Conservation (phyloP, 2,329 filamentous ascomycete genomes). For the Purpureocillium lavendulum region DNA sequence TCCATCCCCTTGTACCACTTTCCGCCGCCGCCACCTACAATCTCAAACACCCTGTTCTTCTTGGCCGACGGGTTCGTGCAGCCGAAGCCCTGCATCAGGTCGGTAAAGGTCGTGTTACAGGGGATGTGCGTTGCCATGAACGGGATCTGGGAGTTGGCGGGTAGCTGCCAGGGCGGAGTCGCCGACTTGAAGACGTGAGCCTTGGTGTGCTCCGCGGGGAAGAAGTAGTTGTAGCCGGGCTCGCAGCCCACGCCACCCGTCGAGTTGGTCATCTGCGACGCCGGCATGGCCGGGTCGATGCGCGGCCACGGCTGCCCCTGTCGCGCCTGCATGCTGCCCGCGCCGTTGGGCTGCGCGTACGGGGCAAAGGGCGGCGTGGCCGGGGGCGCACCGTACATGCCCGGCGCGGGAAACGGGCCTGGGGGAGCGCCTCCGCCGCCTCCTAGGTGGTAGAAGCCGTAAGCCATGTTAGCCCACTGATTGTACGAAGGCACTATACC, state of each 20-base stretch:
- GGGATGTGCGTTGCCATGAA: slow-evolving; percentile 47
- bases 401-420: neutral
- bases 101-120: slow-evolving; percentile 39
- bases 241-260: slow-evolving; percentile 51
- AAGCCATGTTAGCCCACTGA: slow-evolving; percentile 16
- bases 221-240: slow-evolving; percentile 56
- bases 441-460: slow-evolving; percentile 14
- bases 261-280: slow-evolving; percentile 46
- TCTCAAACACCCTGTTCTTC: slow-evolving; percentile 50
- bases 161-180: slow-evolving; percentile 45
- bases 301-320: slow-evolving; percentile 32
- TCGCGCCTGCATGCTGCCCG: slow-evolving; percentile 25
- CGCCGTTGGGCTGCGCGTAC: slow-evolving; percentile 28
- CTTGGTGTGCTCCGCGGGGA: slow-evolving; percentile 48
- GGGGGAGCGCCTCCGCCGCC: neutral
- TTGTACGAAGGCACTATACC: slow-evolving; percentile 14
- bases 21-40: slow-evolving; percentile 45
- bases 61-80: slow-evolving; percentile 39
- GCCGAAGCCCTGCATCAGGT: slow-evolving; percentile 52
- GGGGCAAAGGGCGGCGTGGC: slow-evolving; percentile 17
- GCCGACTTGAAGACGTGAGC: slow-evolving; percentile 47
- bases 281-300: slow-evolving; percentile 37
- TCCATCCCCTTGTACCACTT: slow-evolving; percentile 50
- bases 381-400: slow-evolving; percentile 6
- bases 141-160: slow-evolving; percentile 28